These are phyloP conservation scores for Nannochloropsis gaditana DNA, from an alignment of 108 stramenopile genomes.

Conservation along the genomic window DNA sequence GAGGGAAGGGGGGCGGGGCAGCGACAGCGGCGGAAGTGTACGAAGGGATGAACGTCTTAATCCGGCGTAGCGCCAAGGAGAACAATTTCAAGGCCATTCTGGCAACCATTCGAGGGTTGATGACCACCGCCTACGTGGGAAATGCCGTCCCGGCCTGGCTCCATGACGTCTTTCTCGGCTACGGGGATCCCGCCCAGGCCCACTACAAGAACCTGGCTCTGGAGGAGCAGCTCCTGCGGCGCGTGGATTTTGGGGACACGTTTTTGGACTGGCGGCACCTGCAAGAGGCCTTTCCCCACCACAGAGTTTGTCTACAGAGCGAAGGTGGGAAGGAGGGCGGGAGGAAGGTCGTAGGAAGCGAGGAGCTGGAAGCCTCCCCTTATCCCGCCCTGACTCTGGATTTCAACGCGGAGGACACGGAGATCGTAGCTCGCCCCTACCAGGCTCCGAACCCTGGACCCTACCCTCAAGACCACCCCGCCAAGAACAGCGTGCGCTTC, in stretches of 20 bases:
- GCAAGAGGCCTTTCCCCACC: constrained; percentile 58
- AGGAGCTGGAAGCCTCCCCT: background rate
- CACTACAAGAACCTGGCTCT: constrained; percentile 49
- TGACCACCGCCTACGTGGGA: constrained; percentile 58
- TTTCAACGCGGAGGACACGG: background rate
- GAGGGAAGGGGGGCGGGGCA: constrained; percentile 23
- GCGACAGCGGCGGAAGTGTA: constrained; percentile 37
- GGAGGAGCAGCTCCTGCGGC: constrained; percentile 47
- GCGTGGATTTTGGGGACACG: constrained; percentile 81
- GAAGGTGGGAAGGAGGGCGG: background rate
- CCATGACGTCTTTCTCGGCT: constrained; percentile 77
- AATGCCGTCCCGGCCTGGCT: constrained; percentile 82
- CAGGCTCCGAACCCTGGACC: background rate
- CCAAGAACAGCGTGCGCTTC: constrained; percentile 80
- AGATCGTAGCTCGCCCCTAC: background rate
- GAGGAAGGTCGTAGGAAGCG: background rate
- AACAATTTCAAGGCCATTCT: constrained; percentile 92
- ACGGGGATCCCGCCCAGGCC: constrained; percentile 72
- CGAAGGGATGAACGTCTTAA: constrained; percentile 72
- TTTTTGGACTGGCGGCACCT: constrained; percentile 71
- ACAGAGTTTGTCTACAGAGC: background rate
- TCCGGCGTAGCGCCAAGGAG: constrained; percentile 75
- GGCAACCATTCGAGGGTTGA: constrained; percentile 77
- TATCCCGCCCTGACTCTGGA: background rate
- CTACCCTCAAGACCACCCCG: constrained; percentile 39